Base-by-base conservation (phyloP, 2,329 filamentous ascomycete species). In the Diaporthe amygdali region DNA sequence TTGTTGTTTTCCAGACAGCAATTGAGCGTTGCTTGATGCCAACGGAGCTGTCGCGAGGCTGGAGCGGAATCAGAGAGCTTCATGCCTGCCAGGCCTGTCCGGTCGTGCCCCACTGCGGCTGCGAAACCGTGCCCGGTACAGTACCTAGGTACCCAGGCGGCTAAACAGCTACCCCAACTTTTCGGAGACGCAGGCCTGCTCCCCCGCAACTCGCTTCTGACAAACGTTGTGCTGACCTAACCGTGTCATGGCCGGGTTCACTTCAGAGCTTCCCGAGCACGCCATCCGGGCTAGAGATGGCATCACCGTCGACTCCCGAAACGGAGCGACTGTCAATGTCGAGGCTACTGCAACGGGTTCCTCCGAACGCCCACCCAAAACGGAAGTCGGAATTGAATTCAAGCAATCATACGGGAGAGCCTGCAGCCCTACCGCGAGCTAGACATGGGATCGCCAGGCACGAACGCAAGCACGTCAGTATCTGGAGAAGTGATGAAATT, bases 401-500 rank as follows among this genome's bases (percentile, higher is more conserved):
- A 49, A 30, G n/a, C 44, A 44, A 30, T 47, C 17, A 12, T 8
- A 39, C 37, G 37, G 37, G 3, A 39, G 37, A 39, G 25, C 32
- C 66, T 64, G 61, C 71, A 72, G 71, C 71, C 71, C 54, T 72
- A 68, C 54, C 30, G 46, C 22, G 44, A 64, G 30, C 30, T 44
- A 49, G 47, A 66, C 22, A 52, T 17, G 47, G 63, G 59, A 61
- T 51, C 67, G 47, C 41, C 71, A 70, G 68, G 63, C 37, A 49
- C 71, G 34, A 54, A n/a, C 22, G 9, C 49, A 15, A 71, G 68
- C 68, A 68, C 71, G 68, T 68, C 63, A 64, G 39, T 64, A 41
- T 22, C 63, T 22, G 52, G 68, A 41, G 63, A 52, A 56, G 22
- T 66, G 39, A 39, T 52, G 71, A 55, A 30, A 72, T 41, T 8